These are phyloP conservation scores for Globisporangium spinosum DNA, from an alignment of 352 stramenopile genomes.

Conservation along the genomic window DNA sequence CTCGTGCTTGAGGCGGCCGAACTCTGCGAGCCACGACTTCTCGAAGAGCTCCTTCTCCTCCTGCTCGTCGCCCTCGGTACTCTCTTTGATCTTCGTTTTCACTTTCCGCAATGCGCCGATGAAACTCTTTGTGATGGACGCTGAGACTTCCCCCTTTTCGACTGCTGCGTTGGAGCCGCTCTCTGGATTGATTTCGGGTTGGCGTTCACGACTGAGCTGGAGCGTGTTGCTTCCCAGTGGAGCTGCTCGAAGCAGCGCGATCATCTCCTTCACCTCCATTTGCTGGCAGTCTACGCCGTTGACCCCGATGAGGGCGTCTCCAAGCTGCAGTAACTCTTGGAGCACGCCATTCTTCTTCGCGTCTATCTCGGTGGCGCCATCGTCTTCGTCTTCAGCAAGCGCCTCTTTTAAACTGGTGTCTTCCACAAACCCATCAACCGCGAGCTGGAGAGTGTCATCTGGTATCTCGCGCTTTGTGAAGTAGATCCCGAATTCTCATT, in stretches of 20 bases:
- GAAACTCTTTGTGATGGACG: slow-evolving; percentile 33
- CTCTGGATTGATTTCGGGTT: neutral
- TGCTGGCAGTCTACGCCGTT: slow-evolving; percentile 27
- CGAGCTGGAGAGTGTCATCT: slow-evolving; percentile 14
- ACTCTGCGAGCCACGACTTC: slow-evolving; percentile 54
- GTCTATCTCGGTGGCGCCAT: neutral
- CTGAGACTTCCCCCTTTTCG: neutral
- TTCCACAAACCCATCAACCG: slow-evolving; percentile 40
- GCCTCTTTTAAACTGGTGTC: neutral
- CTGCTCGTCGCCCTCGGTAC: slow-evolving; percentile 47
- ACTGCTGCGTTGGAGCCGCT: neutral
- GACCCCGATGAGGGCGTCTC: slow-evolving; percentile 31
- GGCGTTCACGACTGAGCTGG: slow-evolving; percentile 23
- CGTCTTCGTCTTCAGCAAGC: neutral
- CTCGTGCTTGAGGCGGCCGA: slow-evolving; percentile 40
- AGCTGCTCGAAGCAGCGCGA: slow-evolving; percentile 32
- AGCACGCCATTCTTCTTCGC: slow-evolving; percentile 8
- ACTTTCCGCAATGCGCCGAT: slow-evolving; percentile 54
- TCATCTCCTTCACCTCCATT: slow-evolving; percentile 24
- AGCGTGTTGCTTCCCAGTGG: slow-evolving; percentile 29
- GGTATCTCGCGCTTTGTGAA: slow-evolving; percentile 26
- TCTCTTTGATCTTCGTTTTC: slow-evolving; percentile 51
- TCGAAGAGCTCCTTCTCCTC: slow-evolving; percentile 49
- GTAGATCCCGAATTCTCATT: slow-evolving; percentile 38
- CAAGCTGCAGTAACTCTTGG: slow-evolving; percentile 24